phyloP scores from a whole-genome alignment of 768 basidiomycete species.

The Mycena haematopus region DNA sequence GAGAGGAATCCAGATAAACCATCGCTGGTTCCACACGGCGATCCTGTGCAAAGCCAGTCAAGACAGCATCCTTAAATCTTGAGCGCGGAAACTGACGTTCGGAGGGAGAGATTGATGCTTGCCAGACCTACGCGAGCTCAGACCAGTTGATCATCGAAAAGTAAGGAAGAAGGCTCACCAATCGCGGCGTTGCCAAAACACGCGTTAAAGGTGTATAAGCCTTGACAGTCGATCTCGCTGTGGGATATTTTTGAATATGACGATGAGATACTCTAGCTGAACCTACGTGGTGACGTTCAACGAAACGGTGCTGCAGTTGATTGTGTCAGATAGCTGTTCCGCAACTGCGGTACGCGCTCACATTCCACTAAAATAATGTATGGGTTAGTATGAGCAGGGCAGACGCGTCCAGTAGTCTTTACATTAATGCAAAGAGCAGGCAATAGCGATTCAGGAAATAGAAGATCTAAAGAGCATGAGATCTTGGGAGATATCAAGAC shows the following conservation, averaged over 20 bases:
- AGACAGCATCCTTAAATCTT: background rate
- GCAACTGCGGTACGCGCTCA: constrained; percentile 41
- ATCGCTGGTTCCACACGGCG: constrained; percentile 71
- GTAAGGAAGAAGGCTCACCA: constrained; percentile 37
- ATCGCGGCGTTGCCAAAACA: constrained; percentile 69
- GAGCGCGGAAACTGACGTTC: constrained; percentile 56
- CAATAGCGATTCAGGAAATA: constrained; percentile 76
- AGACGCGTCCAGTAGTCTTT: background rate
- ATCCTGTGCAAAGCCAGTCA: constrained; percentile 48
- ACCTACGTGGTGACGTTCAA: constrained; percentile 62
- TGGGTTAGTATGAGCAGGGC: background rate
- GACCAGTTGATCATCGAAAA: background rate
- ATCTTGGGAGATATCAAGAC: background rate
- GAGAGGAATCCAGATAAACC: constrained; percentile 58
- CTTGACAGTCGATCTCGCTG: constrained; percentile 67
- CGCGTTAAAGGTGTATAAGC: constrained; percentile 72
- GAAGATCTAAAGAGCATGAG: constrained; percentile 51
- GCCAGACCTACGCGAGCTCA: constrained; percentile 45
- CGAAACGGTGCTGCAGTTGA: constrained; percentile 52
- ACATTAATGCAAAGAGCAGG: constrained; percentile 64
- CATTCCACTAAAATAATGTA: constrained; percentile 52
- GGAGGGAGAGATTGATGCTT: constrained; percentile 71
- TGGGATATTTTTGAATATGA: constrained; percentile 13
- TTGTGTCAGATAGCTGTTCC: constrained; percentile 11
- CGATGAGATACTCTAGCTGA: background rate